These are phyloP conservation scores for Kwoniella dejecticola DNA, from an alignment of 768 basidiomycete species.

Conservation along the genomic window DNA sequence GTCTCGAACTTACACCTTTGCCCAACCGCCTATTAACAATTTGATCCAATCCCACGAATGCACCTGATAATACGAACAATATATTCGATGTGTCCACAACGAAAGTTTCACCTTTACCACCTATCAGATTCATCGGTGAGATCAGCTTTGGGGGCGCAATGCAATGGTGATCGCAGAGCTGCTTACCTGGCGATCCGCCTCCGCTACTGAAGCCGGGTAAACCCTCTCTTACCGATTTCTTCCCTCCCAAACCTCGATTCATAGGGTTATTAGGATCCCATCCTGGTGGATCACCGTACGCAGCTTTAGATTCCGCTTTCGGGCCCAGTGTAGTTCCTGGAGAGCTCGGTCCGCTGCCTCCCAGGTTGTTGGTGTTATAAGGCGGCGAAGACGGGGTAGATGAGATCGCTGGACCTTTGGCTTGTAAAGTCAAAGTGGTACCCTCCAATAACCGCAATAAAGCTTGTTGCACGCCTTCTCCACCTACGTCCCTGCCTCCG, in stretches of 20 bases:
- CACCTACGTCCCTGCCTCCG: constrained; percentile 74
- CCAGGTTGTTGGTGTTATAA: background rate
- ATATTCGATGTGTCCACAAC: constrained; percentile 66
- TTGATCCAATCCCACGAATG: constrained; percentile 87
- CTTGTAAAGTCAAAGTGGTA: constrained; percentile 75
- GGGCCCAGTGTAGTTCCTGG: constrained; percentile 14
- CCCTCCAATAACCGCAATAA: constrained; percentile 84
- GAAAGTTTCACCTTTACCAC: constrained; percentile 52
- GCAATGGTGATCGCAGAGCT: background rate
- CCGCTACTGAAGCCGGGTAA: constrained; percentile 50
- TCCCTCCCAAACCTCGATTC: constrained; percentile 33
- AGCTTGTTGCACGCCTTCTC: constrained; percentile 94
- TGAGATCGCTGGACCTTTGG: constrained; percentile 48
- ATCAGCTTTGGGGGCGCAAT: background rate
- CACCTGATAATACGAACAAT: constrained; percentile 91
- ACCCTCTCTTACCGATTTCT: constrained; percentile 53
- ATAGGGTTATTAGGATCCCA: constrained; percentile 48
- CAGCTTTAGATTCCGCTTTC: constrained; percentile 25
- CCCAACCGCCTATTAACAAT: constrained; percentile 76
- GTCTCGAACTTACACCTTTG: constrained; percentile 69
- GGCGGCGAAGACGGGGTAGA: constrained; percentile 28
- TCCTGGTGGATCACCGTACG: constrained; percentile 34
- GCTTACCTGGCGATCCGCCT: constrained; percentile 29
- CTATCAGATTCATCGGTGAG: constrained; percentile 21
- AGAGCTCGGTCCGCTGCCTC: constrained; percentile 1